Conservation (phyloP, 805 yeast species). For the Spathaspora hagerdaliae region DNA sequence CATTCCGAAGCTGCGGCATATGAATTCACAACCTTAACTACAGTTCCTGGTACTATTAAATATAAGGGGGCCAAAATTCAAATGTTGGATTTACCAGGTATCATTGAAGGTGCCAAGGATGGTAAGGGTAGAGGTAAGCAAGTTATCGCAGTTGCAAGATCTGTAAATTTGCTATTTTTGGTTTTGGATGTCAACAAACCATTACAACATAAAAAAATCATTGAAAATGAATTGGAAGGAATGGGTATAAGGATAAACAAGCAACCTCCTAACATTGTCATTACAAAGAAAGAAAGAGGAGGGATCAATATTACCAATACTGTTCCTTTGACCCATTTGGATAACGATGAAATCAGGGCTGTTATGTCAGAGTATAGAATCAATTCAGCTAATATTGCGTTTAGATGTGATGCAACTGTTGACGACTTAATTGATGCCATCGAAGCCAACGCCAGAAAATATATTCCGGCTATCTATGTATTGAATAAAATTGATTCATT, state of each 20-base stretch:
- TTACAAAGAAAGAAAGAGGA: slow-evolving; percentile 92
- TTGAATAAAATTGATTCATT: slow-evolving; percentile 94
- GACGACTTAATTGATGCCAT: slow-evolving; percentile 94
- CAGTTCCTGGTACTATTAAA: slow-evolving; percentile 95
- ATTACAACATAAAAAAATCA: slow-evolving; percentile 85
- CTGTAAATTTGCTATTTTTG: slow-evolving; percentile 88
- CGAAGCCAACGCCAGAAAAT: slow-evolving; percentile 85
- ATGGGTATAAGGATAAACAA: slow-evolving; percentile 94
- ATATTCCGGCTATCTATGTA: slow-evolving; percentile 93
- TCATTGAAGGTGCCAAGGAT: slow-evolving; percentile 86
- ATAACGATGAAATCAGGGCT: slow-evolving; percentile 89
- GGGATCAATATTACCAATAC: slow-evolving; percentile 93
- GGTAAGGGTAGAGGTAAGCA: slow-evolving; percentile 94
- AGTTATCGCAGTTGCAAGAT: slow-evolving; percentile 98
- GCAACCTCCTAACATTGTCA: slow-evolving; percentile 86
- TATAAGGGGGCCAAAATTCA: slow-evolving; percentile 97
- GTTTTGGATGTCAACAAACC: slow-evolving; percentile 97
- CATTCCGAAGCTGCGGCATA: slow-evolving; percentile 97
- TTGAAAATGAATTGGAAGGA: slow-evolving; percentile 94
- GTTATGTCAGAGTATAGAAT: slow-evolving; percentile 95
- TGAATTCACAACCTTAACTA: slow-evolving; percentile 95
- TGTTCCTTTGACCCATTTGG: slow-evolving; percentile 86
- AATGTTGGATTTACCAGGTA: slow-evolving; percentile 90
- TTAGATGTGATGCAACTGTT: slow-evolving; percentile 96
- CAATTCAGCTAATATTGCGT: slow-evolving; percentile 92